Evolutionary conservation across 441 rosid genomes (phyloP).

Genomic region (Euphorbia corollata): DNA sequence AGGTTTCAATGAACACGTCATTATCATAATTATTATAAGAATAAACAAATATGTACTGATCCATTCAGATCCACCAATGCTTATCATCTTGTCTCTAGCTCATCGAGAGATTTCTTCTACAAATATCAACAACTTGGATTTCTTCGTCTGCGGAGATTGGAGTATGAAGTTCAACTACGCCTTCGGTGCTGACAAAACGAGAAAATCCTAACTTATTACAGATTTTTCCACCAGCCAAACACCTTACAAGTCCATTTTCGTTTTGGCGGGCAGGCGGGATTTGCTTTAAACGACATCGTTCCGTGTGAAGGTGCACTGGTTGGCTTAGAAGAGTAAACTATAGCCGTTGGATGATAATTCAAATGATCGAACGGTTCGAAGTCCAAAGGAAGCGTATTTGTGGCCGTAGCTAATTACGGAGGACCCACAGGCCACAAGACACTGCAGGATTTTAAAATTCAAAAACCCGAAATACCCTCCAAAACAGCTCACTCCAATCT

Average conservation of each 20-base stretch:
- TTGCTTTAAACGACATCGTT: slow-evolving; percentile 6
- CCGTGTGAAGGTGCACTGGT: background rate
- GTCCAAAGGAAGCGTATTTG: background rate
- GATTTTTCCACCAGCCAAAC: slow-evolving; percentile 24
- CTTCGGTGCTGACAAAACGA: slow-evolving; percentile 20
- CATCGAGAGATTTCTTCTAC: background rate
- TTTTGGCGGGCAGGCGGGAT: slow-evolving; percentile 17
- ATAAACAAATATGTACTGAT: slow-evolving; percentile 15
- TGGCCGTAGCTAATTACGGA: background rate
- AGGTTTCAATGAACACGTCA: background rate
- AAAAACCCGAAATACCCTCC: slow-evolving; percentile 30
- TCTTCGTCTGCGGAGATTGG: slow-evolving; percentile 23
- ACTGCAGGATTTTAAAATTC: slow-evolving; percentile 19
- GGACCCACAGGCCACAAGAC: background rate
- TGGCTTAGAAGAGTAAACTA: background rate
- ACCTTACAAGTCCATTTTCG: background rate
- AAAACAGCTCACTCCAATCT: background rate
- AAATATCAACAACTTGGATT: slow-evolving; percentile 17
- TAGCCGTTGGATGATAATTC: slow-evolving; percentile 9
- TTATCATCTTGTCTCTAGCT: slow-evolving; percentile 3
- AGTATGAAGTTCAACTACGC: slow-evolving; percentile 8
- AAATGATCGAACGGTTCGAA: background rate
- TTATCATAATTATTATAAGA: slow-evolving; percentile 1
- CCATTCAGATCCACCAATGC: slow-evolving; percentile 19
- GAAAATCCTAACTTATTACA: background rate